Evolutionary conservation across 192 early-diverging fungal species (phyloP).

Genomic region (Thoreauomyces humboldtii): DNA sequence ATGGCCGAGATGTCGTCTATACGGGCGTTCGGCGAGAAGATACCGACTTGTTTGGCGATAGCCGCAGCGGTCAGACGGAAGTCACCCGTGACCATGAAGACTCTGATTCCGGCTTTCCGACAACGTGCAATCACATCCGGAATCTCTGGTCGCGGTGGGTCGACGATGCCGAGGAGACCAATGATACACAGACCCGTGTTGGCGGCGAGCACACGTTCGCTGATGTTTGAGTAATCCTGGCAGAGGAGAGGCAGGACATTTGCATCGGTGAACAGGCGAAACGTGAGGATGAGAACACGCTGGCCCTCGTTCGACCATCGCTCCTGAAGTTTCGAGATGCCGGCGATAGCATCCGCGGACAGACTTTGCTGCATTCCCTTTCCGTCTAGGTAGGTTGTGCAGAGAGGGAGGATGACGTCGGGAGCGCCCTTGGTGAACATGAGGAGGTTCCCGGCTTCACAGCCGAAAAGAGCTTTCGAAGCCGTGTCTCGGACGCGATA

Average conservation of each 20-base stretch:
- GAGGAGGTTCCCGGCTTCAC: background rate
- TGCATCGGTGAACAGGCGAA: no score
- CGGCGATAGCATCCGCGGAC: no score
- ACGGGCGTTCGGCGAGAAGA: constrained; percentile 53
- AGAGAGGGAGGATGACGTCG: constrained; percentile 48
- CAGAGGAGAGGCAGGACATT: no score
- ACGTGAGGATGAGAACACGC: constrained; percentile 87
- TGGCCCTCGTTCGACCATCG: constrained; percentile 68
- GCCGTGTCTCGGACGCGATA: constrained; percentile 47
- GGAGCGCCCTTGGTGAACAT: constrained; percentile 79
- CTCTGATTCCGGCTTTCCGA: constrained; percentile 91
- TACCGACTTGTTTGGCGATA: constrained; percentile 93
- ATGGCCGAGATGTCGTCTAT: background rate
- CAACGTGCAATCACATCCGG: constrained; percentile 79
- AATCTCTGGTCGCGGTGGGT: constrained; percentile 95
- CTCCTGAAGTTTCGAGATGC: no score
- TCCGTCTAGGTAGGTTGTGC: constrained; percentile 47
- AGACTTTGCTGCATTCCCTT: no score
- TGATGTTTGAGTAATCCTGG: no score
- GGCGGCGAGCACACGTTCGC: no score
- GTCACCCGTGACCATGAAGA: constrained; percentile 98
- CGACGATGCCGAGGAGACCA: constrained; percentile 94
- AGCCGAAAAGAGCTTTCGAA: constrained; percentile 37
- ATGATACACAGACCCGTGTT: constrained; percentile 76
- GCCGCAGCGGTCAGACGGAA: constrained; percentile 95